Conservation (phyloP, 2,329 filamentous ascomycete species). For the Pezicula neosporulosa region DNA sequence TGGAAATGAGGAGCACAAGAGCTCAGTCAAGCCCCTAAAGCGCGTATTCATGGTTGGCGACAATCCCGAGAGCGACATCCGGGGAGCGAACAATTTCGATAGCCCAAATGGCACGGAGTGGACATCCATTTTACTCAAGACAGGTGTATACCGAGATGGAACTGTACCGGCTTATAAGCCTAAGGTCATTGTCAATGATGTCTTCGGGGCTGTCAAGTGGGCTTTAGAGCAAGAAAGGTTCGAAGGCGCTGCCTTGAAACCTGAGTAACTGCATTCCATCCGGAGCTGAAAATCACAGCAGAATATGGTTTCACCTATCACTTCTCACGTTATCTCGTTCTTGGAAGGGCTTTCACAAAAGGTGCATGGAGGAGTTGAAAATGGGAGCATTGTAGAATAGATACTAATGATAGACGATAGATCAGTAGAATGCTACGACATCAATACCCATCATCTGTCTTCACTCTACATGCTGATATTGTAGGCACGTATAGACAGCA, state of each 20-base stretch:
- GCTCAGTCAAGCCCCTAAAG: slow-evolving; percentile 46
- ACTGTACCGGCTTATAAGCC: slow-evolving; percentile 57
- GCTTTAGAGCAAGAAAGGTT: slow-evolving; percentile 58
- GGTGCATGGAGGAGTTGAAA: too few relatives aligned
- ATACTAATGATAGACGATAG: too few relatives aligned
- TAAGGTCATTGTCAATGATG: slow-evolving; percentile 66
- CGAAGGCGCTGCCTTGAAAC: background rate
- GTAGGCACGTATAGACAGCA: too few relatives aligned
- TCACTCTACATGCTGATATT: too few relatives aligned
- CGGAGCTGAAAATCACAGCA: too few relatives aligned
- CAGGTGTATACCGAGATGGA: slow-evolving; percentile 68
- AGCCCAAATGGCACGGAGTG: slow-evolving; percentile 69
- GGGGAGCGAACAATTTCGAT: slow-evolving; percentile 74
- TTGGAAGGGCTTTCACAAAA: too few relatives aligned
- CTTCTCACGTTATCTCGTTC: too few relatives aligned
- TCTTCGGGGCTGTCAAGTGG: slow-evolving; percentile 74
- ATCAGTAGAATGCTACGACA: too few relatives aligned
- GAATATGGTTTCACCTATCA: too few relatives aligned
- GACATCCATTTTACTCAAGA: slow-evolving; percentile 74
- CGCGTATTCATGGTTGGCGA: slow-evolving; percentile 94
- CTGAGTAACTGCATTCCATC: too few relatives aligned
- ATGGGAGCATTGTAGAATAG: too few relatives aligned
- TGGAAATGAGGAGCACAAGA: slow-evolving; percentile 16
- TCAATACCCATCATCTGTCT: too few relatives aligned
- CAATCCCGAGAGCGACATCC: slow-evolving; percentile 86